Base-by-base conservation (phyloP, 208 protist genomes). In the Leishmania amazonensis region DNA sequence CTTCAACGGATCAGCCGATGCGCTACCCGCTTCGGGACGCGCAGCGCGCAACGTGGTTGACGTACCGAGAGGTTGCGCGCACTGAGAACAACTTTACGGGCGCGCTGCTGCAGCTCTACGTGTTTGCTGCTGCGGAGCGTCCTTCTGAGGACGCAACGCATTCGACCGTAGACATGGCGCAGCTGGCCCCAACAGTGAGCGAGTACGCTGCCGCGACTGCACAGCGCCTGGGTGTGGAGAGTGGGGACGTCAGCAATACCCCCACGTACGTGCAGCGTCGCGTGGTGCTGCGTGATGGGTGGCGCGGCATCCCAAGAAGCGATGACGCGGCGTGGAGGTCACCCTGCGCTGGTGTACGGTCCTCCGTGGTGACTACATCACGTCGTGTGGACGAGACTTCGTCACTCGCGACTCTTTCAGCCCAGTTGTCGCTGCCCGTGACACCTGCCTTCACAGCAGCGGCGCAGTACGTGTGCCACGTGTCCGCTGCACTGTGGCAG, bases 41-140 rank as follows among this genome's bases (percentile, higher is more conserved):
- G 53, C 89, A 93, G 83, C 87, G 87, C 21, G n/a, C 1, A 42
- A 90, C 83, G 75, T 90, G 89, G 81, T 75, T 86, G 85, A 65
- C 75, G 21, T 90, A 84, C 76, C 38, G 65, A 19, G 85, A 85
- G 35, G 87, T 90, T 6, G 85, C 84, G 28, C 83, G 73, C 42
- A 45, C 19, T 3, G 75, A 67, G 57, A 89, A 92, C 71, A 60
- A 81, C 38, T 92, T 86, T 51, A 49, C 4, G 4, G 87, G 85
- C 38, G 42, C 45, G 38, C 75, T 89, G 68, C 73, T 89, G 9
- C 73, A 68, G 42, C 79, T 88, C n/a, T 93, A 80, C 45, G 68
- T 84, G 0, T 65, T 80, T 31, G 75, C 81, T 40, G 81, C 81
- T 42, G 64, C 75, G 2, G 76, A 80, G 35, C 64, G 64, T 7